Base-by-base conservation (phyloP, 148 eudicot species). In the Amaranthus palmeri region DNA sequence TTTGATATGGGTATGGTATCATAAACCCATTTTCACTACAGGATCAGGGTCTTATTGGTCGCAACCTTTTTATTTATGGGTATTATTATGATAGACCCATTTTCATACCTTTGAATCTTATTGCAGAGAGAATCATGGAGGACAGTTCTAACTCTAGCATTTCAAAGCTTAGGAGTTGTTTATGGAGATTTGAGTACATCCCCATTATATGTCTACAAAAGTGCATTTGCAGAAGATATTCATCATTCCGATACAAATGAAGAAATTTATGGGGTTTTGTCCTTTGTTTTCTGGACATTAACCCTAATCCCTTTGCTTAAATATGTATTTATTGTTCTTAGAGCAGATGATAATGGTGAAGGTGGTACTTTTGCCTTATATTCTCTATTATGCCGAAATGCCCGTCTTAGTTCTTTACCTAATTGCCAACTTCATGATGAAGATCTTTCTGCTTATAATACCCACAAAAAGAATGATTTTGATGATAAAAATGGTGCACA, bases 341-440 rank as follows among this genome's bases (percentile, higher is more conserved):
- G 84, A 49, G 97, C 89, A 40, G 90, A 89, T 77, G 89, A 92
- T 65, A 82, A 87, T 70, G 97, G 97, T 48, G 97, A 92, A 87
- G 97, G 97, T 55, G 96, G 96, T 25, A 86, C 90, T n/a, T 90
- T 88, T 73, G 84, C 96, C 3, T 78, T 90, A 53, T 90, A 90
- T 69, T 86, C 96, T 0, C 68, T 86, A 51, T 74, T 90, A 2
- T 90, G 92, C 64, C 81, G 89, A 64, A 88, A 88, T 72, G 89
- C 92, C 25, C 81, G 84, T 51, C 90, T 88, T 61, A 83, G 92
- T 54, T 67, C 88, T 62, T 83, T 90, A 72, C 96, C 87, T 51
- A 81, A 74, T 78, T 80, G 83, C 51, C 82, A 75, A 76, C 71
- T 73, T 80, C 76, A 85, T 51, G 78, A 77, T 68, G 87, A 89